Evolutionary conservation across 352 stramenopile genomes (phyloP).

Genomic region (Phytophthora ramorum): DNA sequence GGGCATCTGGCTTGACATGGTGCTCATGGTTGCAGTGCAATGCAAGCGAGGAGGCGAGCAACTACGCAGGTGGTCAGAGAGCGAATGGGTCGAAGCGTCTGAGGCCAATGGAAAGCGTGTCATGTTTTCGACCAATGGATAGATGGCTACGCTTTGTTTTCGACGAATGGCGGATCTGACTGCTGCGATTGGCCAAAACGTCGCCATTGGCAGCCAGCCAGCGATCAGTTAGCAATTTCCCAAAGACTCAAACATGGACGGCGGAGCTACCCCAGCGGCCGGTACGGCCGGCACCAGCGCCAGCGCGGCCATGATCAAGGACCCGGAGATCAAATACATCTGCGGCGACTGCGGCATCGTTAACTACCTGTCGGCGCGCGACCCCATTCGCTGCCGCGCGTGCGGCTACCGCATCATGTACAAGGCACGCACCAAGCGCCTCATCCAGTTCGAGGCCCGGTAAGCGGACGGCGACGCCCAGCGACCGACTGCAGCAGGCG

Average conservation of each 20-base stretch:
- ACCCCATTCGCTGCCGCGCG: constrained; percentile 96
- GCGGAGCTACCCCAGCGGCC: constrained; percentile 77
- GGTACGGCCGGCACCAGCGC: constrained; percentile 54
- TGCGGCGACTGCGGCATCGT: constrained; percentile 96
- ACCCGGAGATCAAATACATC: constrained; percentile 96
- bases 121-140: constrained; percentile 21
- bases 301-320: constrained; percentile 69
- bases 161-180: constrained; percentile 4
- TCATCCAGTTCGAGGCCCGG: constrained; percentile 92
- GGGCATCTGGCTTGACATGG: constrained; percentile 68
- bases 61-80: constrained; percentile 9
- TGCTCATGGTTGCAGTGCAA: constrained; percentile 59
- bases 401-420: constrained; percentile 99
- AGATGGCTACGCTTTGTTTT: constrained; percentile 16
- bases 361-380: constrained; percentile 95
- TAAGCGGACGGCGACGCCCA: constrained; percentile 46
- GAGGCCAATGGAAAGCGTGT: constrained; percentile 40
- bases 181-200: constrained; percentile 22
- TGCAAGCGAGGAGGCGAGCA: constrained; percentile 12
- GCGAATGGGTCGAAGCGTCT: constrained; percentile 46
- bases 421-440: constrained; percentile 96
- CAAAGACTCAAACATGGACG: constrained; percentile 66
- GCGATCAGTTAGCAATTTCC: constrained; percentile 37
- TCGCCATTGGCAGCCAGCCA: constrained; percentile 10
- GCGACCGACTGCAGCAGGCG: constrained; percentile 4